Base-by-base conservation (phyloP, 1,284 basidiomycete species). In the Volvariella volvacea region DNA sequence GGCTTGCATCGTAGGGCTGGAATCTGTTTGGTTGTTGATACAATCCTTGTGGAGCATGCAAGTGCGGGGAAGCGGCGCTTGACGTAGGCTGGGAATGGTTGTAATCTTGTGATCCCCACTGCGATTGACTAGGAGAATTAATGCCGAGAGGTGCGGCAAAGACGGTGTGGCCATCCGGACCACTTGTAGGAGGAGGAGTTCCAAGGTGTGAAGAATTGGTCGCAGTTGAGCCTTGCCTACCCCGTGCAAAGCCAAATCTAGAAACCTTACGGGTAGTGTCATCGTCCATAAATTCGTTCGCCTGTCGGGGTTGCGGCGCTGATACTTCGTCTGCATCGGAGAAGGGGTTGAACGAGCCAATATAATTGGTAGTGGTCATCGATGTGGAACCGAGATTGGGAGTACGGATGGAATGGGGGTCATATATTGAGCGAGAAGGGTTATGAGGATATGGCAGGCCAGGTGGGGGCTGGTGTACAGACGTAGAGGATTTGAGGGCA, bases 241-340 rank as follows among this genome's bases (percentile, higher is more conserved):
- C 82, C 17, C 86, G 78, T 8, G 89, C 89, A 59, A 92, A 92
- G 15, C 82, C 85, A 62, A 92, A 92, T 16, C 89, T 74, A 4
- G 88, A 91, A 31, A 88, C 74, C 52, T 83, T 84, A 46, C 86
- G 69, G 14, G 63, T 62, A 3, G 63, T 53, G 44, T 87, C 84
- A 45, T 88, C 84, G 42, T 87, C 85, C 10, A 76, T 52, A 2
- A 66, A 62, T 19, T 82, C 78, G 12, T 74, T 71, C n/a, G 51
- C 61, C 15, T 8, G 14, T 36, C 34, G 14, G 8, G 34, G 34
- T 16, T 15, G 34, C 4, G 34, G n/a, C 8, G n/a, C 19, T 6
- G 34, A 36, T 6, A 8, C 15, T 20, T 36, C 34, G n/a, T 36
- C 34, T 4, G 67, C 59, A 44, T 85, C 80, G 14, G 76, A 77